A percentile compares a stretch with the other conserved stretches of the same genome.
These are phyloP conservation scores for Vigna mungo DNA, from an alignment of 306 rosid genomes.

Conservation along the genomic window DNA sequence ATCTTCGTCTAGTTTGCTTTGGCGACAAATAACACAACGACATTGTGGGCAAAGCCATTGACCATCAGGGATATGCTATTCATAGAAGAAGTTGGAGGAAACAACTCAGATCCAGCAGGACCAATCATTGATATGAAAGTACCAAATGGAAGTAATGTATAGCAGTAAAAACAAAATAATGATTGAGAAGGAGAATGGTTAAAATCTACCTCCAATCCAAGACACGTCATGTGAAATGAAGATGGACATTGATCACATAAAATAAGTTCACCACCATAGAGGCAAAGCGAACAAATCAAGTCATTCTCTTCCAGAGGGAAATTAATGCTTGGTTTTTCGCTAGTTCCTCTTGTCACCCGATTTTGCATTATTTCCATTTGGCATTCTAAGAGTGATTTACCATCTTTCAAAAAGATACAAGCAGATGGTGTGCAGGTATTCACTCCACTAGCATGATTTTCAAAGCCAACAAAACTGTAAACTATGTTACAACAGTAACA, in stretches of 20 bases:
- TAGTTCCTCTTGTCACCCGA: constrained; percentile 35
- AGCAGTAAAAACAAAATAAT: neutral
- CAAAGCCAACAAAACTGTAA: constrained; percentile 58
- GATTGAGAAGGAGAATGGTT: constrained; percentile 27
- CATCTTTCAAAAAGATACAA: constrained; percentile 67
- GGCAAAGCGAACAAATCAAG: constrained; percentile 74
- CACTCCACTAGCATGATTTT: constrained; percentile 60
- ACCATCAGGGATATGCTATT: constrained; percentile 77
- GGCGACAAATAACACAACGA: constrained; percentile 67
- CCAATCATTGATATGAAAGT: constrained; percentile 18
- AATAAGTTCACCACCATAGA: constrained; percentile 78
- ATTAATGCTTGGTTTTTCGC: constrained; percentile 21
- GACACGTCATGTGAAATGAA: constrained; percentile 69
- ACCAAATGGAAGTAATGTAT: neutral
- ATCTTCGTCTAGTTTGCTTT: constrained; percentile 46
- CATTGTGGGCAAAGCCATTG: constrained; percentile 91
- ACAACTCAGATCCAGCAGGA: constrained; percentile 44
- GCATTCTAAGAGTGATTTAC: constrained; percentile 70
- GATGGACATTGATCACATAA: constrained; percentile 87
- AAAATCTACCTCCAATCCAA: constrained; percentile 74
- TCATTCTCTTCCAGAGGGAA: constrained; percentile 59
- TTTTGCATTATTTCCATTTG: constrained; percentile 55
- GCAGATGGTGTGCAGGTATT: constrained; percentile 54
- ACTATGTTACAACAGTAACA: constrained; percentile 70
- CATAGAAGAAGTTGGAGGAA: neutral